These are phyloP conservation scores for Yamadazyma nakazawae DNA, from an alignment of 805 yeast genomes.

Conservation along the genomic window DNA sequence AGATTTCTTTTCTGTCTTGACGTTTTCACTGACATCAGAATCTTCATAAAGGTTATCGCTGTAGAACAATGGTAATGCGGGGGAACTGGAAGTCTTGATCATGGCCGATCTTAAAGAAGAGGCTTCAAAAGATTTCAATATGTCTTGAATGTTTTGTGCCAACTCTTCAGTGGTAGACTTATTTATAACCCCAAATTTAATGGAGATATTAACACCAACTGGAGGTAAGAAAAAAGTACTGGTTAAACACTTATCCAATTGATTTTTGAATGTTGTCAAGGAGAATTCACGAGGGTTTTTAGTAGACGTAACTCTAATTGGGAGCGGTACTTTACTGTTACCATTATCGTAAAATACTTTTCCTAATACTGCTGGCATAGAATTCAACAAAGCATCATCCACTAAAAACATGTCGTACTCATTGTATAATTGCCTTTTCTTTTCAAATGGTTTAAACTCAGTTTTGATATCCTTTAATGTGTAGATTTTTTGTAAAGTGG, in stretches of 20 bases:
- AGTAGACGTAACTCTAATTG: conserved; percentile 24
- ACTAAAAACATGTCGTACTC: conserved; percentile 76
- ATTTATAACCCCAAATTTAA: conserved; percentile 61
- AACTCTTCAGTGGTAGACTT: conserved; percentile 41
- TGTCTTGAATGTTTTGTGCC: conserved; percentile 56
- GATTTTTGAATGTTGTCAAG: conserved; percentile 50
- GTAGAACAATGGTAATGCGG: conserved; percentile 80
- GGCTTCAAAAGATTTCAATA: conserved; percentile 45
- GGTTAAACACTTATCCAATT: conserved; percentile 54
- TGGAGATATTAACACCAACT: conserved; percentile 62
- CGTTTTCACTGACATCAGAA: conserved; percentile 41
- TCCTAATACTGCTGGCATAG: conserved; percentile 82
- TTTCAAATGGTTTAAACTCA: conserved; percentile 83
- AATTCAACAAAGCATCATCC: conserved; percentile 77
- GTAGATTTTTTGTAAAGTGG: conserved; percentile 53
- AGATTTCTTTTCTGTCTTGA: conserved; percentile 27
- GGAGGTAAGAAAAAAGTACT: conserved; percentile 67
- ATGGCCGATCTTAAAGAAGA: conserved; percentile 54
- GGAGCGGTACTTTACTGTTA: conserved; percentile 53
- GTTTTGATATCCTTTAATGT: conserved; percentile 76
- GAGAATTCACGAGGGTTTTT: conserved; percentile 40
- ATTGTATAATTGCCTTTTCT: conserved; percentile 68
- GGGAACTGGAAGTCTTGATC: conserved; percentile 68
- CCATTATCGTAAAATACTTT: conserved; percentile 63
- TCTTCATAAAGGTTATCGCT: conserved; percentile 53